phyloP scores from a whole-genome alignment of 208 protist species.

The Trichomonas vaginalis region DNA sequence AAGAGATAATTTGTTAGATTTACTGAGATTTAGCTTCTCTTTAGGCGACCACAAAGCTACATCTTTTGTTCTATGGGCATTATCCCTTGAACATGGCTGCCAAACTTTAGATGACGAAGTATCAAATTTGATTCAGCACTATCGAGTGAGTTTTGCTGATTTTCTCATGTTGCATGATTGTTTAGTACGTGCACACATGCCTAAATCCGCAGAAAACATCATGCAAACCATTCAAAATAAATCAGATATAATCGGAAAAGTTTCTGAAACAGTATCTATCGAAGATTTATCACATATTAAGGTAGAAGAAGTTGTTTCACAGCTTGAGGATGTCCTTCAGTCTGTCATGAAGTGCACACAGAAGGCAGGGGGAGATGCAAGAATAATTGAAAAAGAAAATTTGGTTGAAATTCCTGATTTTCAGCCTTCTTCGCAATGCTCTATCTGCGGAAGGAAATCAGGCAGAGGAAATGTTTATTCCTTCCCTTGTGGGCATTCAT shows the following conservation, averaged over 20 bases:
- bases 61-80: background rate
- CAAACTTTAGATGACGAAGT: background rate
- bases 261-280: background rate
- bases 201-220: background rate
- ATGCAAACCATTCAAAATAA: background rate
- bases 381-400: background rate
- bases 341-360: background rate
- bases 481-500: background rate
- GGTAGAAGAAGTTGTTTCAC: background rate
- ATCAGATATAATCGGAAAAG: background rate
- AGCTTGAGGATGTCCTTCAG: background rate
- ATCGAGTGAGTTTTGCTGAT: background rate
- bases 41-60: background rate
- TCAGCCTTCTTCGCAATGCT: background rate
- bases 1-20: background rate
- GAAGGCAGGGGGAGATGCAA: background rate
- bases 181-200: background rate
- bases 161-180: background rate
- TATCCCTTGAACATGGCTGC: background rate
- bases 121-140: background rate
- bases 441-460: background rate
- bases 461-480: background rate
- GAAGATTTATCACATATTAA: background rate
- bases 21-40: background rate
- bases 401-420: background rate